Conservation (phyloP, 805 yeast species). For the Yamadazyma takamatsuzukensis region DNA sequence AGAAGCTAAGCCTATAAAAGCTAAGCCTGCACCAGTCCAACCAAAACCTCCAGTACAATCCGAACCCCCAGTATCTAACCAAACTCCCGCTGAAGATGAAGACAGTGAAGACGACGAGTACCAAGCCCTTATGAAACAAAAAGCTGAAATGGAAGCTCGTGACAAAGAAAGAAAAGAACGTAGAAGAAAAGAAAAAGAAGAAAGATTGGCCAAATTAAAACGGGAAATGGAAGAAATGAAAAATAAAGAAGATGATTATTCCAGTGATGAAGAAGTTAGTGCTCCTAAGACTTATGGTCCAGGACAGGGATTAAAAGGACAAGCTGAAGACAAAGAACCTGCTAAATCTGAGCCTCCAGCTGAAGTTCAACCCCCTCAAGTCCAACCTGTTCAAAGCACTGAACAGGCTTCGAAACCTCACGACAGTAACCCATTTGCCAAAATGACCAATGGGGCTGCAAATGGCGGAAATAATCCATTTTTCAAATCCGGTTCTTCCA, state of each 20-base stretch:
- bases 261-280: constrained; percentile 12
- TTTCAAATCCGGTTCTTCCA: constrained; percentile 43
- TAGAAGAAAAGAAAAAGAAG: constrained; percentile 58
- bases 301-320: background rate
- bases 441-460: constrained; percentile 15
- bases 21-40: constrained; percentile 3
- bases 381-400: background rate
- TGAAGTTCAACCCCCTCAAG: constrained; percentile 1
- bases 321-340: too few species aligned
- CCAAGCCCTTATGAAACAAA: constrained; percentile 44
- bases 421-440: constrained; percentile 51
- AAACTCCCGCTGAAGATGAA: constrained; percentile 14
- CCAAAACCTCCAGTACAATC: background rate
- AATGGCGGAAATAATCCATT: constrained; percentile 44
- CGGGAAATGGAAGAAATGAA: constrained; percentile 56
- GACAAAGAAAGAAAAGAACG: constrained; percentile 42
- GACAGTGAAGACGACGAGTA: constrained; percentile 47
- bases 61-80: constrained; percentile 1
- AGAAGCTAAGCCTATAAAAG: too few species aligned
- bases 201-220: constrained; percentile 52
- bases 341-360: constrained; percentile 2
- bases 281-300: constrained; percentile 17
- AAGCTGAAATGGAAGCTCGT: constrained; percentile 41
- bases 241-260: constrained; percentile 26
- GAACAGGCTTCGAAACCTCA: constrained; percentile 12